Base-by-base conservation (phyloP, 768 basidiomycete genomes). In the Sarcodon sp. region DNA sequence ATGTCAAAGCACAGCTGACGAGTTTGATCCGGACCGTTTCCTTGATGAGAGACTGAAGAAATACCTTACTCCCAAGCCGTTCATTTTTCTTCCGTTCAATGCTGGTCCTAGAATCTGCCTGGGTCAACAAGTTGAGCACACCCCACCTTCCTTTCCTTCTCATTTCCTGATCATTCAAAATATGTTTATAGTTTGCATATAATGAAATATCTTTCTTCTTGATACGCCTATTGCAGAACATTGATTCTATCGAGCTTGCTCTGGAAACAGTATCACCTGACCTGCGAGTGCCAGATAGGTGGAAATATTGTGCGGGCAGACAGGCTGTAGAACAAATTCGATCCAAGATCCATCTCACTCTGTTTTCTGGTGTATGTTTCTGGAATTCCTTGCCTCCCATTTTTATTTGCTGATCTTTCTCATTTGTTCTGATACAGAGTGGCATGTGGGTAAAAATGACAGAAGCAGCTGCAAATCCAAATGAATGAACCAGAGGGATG, bases 1-100 rank as follows among this genome's bases (percentile, higher is more conserved):
- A 18, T 13, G 8, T 43, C 43, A 38, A 10, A 41, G 36, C 15
- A 31, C 51, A 79, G 78, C 79, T n/a, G 57, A 70, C 3, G 53
- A 62, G 49, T 85, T 82, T 51, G 81, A 83, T 55, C 82, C 82
- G 0, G 76, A 80, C 51, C 69, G 81, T 1, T 83, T 81, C 68
- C 58, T 84, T 36, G 81, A 84, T 50, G 72, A 74, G 32, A 67
- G 80, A 3, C 47, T 79, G 38, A 69, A 76, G 51, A 76, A 74
- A 54, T 80, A 82, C 50, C 67, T 84, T 32, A 70, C 66, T 0
- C 67, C 70, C 5, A 78, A 79, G 52, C 77, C 78, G 0, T 78
- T 71, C 66, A 71, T 72, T 46, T 72, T 72, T 57, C 48, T 64
- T 7, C 68, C 67, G 0, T 69, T 69, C 55, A 68, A 66, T 35